These are phyloP conservation scores for Capronia coronata DNA, from an alignment of 2,329 filamentous ascomycete species.

Conservation along the genomic window DNA sequence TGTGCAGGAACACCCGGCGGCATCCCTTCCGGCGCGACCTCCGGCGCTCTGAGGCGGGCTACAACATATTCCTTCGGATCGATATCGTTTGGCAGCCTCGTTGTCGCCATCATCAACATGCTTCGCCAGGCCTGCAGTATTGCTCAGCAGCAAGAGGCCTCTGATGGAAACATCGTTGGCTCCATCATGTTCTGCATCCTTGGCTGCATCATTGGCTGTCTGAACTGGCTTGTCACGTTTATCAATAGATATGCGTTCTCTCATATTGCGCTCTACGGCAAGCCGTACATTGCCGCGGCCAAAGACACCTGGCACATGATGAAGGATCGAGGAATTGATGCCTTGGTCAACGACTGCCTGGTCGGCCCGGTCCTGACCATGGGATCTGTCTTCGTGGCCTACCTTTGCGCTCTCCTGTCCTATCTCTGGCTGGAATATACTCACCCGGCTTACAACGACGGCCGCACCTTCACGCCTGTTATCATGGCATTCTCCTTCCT, in stretches of 20 bases:
- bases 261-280: conserved; percentile 88
- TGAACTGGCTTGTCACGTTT: conserved; percentile 83
- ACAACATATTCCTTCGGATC: conserved; percentile 90
- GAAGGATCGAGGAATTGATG: conserved; percentile 84
- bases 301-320: conserved; percentile 91
- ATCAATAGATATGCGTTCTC: conserved; percentile 90
- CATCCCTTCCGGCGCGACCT: conserved; percentile 70
- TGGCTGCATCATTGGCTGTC: conserved; percentile 65
- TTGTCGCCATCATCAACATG: conserved; percentile 82
- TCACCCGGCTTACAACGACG: conserved; percentile 68
- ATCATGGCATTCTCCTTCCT: conserved; percentile 81
- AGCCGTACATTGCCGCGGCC: conserved; percentile 75
- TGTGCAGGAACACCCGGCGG: conserved; percentile 54
- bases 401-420: conserved; percentile 70
- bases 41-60: conserved; percentile 73
- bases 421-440: conserved; percentile 86
- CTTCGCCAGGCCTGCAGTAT: conserved; percentile 74
- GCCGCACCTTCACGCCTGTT: conserved; percentile 62
- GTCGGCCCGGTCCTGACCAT: conserved; percentile 67
- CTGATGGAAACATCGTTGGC: conserved; percentile 62
- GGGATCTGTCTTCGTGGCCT: conserved; percentile 76
- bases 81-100: conserved; percentile 75
- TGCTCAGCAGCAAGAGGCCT: conserved; percentile 60
- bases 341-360: conserved; percentile 80
- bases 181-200: conserved; percentile 66